phyloP scores from a whole-genome alignment of 495 filamentous ascomycete species.

The Hypoxylon crocopeplum region DNA sequence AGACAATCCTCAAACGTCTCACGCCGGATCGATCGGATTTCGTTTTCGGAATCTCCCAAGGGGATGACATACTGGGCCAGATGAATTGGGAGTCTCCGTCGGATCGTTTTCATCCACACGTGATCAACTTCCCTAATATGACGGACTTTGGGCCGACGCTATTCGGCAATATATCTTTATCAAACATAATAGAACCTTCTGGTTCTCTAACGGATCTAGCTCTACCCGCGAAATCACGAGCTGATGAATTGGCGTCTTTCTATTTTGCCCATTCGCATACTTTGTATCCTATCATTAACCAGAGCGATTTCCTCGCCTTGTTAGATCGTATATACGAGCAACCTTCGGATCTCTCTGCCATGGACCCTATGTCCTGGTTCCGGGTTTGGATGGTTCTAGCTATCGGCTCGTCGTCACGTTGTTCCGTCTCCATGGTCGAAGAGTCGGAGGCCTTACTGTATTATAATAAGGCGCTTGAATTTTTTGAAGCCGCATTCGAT shows the following conservation, averaged over 20 bases:
- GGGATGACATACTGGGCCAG: constrained; percentile 20
- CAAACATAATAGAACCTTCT: constrained; percentile 24
- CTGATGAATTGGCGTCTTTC: constrained; percentile 44
- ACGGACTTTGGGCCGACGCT: constrained; percentile 18
- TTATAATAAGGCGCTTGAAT: constrained; percentile 49
- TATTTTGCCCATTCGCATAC: constrained; percentile 54
- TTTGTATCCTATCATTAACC: constrained; percentile 47
- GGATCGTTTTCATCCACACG: constrained; percentile 26
- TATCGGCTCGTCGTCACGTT: constrained; percentile 49
- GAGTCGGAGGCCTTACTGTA: constrained; percentile 46
- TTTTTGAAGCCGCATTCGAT: constrained; percentile 47
- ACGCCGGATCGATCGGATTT: constrained; percentile 55
- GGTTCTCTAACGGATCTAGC: constrained; percentile 27
- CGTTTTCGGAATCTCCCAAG: constrained; percentile 40
- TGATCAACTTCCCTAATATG: constrained; percentile 23
- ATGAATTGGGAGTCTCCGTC: constrained; percentile 18
- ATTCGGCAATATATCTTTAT: constrained; percentile 29
- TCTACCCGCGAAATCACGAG: constrained; percentile 36
- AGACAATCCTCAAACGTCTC: constrained; percentile 51
- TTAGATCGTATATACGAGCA: constrained; percentile 42
- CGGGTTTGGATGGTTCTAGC: constrained; percentile 52
- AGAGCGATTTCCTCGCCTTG: constrained; percentile 39
- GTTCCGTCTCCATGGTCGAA: constrained; percentile 47
- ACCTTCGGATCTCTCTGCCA: constrained; percentile 34
- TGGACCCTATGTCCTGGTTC: constrained; percentile 44